Evolutionary conservation across 2,329 filamentous ascomycete genomes (phyloP).

Genomic region (Zasmidium angulare): DNA sequence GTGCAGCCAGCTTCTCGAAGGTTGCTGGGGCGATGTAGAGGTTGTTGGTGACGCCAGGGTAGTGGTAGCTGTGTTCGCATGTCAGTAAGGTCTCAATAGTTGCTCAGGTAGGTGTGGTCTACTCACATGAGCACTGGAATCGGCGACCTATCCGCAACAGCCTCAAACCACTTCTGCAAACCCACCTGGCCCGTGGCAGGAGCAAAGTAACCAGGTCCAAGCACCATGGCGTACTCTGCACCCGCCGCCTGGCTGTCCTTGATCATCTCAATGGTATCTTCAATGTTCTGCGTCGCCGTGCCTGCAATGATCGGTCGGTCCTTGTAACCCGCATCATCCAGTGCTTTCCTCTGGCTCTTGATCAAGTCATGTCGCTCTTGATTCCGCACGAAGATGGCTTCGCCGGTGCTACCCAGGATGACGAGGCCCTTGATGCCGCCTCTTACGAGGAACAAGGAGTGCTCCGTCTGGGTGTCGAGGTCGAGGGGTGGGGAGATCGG

Average conservation of each 20-base stretch:
- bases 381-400: slow-evolving; percentile 62
- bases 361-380: slow-evolving; percentile 58
- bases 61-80: slow-evolving; percentile 55
- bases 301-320: slow-evolving; percentile 64
- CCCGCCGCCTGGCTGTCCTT: slow-evolving; percentile 57
- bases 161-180: slow-evolving; percentile 60
- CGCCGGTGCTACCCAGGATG: slow-evolving; percentile 63
- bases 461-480: slow-evolving; percentile 56
- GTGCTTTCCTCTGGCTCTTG: slow-evolving; percentile 54
- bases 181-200: slow-evolving; percentile 58
- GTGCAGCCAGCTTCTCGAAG: slow-evolving; percentile 58
- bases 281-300: slow-evolving; percentile 61
- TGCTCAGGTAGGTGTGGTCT: not conserved
- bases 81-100: not conserved
- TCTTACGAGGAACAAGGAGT: slow-evolving; percentile 60
- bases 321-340: slow-evolving; percentile 56
- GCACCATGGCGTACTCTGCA: slow-evolving; percentile 61
- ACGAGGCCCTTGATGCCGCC: slow-evolving; percentile 62
- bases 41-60: slow-evolving; percentile 67
- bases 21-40: slow-evolving; percentile 59
- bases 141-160: slow-evolving; percentile 60
- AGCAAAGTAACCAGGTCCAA: slow-evolving; percentile 67
- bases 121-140: slow-evolving; percentile 62
- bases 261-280: slow-evolving; percentile 61
- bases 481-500: slow-evolving; percentile 55